Percentiles rank a stretch among this genome's conserved stretches.
Evolutionary conservation across 164 flowering plant species (phyloP).

Genomic region (Warburgia ugandensis): DNA sequence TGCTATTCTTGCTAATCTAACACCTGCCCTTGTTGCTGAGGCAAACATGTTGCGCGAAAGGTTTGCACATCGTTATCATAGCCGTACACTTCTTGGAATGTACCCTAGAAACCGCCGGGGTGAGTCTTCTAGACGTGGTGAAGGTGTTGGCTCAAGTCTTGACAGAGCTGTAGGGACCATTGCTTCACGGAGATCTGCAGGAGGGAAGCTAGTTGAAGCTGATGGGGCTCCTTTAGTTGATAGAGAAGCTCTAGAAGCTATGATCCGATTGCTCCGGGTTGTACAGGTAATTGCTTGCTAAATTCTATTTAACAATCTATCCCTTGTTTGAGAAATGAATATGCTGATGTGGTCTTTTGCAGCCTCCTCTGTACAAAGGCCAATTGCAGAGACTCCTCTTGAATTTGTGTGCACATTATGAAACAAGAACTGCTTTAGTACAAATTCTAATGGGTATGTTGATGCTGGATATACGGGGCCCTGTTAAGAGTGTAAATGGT

Average conservation of each 20-base stretch:
- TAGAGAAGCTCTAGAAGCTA: slow-evolving; percentile 63
- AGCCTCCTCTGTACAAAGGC: slow-evolving; percentile 90
- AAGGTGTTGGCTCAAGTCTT: slow-evolving; percentile 48
- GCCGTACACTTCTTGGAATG: slow-evolving; percentile 83
- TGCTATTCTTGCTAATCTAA: slow-evolving; percentile 87
- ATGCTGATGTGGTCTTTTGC: slow-evolving; percentile 22
- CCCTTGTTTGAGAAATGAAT: neutral
- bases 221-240: slow-evolving; percentile 92
- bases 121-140: slow-evolving; percentile 81
- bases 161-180: slow-evolving; percentile 57
- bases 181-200: slow-evolving; percentile 60
- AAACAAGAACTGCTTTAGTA: slow-evolving; percentile 62
- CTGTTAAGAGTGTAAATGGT: slow-evolving; percentile 17
- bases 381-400: slow-evolving; percentile 84
- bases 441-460: slow-evolving; percentile 82
- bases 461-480: slow-evolving; percentile 59
- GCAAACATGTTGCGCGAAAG: slow-evolving; percentile 97
- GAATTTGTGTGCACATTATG: slow-evolving; percentile 79
- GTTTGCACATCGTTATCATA: slow-evolving; percentile 78
- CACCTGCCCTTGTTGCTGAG: slow-evolving; percentile 98
- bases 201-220: slow-evolving; percentile 76
- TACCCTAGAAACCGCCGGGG: slow-evolving; percentile 82
- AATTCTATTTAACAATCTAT: no score
- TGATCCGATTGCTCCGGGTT: slow-evolving; percentile 83
- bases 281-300: slow-evolving; percentile 57